These are phyloP conservation scores for Exophiala dermatitidis DNA, from an alignment of 2,329 filamentous ascomycete genomes.

Conservation along the genomic window DNA sequence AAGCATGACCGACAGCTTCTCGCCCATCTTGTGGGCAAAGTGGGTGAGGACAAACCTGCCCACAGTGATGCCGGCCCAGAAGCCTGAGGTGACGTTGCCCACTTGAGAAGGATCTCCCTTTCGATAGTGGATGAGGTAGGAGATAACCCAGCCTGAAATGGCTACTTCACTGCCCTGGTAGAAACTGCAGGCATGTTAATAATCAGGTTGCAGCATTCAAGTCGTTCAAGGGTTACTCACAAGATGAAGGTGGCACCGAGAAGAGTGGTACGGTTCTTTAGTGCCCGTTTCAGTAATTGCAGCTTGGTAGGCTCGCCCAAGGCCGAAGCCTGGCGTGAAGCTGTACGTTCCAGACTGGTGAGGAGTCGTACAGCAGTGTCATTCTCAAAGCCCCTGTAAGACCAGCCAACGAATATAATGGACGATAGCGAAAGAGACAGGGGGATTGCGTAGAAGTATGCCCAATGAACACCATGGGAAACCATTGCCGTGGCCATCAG, in stretches of 20 bases:
- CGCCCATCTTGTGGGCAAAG: conserved; percentile 60
- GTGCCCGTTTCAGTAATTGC: conserved; percentile 40
- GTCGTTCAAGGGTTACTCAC: conserved; percentile 3
- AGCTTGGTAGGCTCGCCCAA: conserved; percentile 28
- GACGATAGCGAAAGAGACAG: conserved; percentile 53
- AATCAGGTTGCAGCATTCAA: neutral
- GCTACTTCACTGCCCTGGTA: conserved; percentile 82
- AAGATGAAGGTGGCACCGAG: conserved; percentile 77
- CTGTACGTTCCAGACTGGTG: conserved; percentile 36
- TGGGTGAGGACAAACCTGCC: conserved; percentile 66
- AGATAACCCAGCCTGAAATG: conserved; percentile 80
- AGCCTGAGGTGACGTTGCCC: conserved; percentile 64
- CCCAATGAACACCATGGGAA: conserved; percentile 56
- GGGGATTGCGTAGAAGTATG: conserved; percentile 63
- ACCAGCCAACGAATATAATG: conserved; percentile 54
- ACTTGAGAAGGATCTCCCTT: conserved; percentile 62
- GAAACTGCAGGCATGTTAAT: conserved; percentile 33
- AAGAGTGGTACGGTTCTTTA: conserved; percentile 55
- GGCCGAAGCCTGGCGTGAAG: conserved; percentile 35
- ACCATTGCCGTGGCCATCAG: conserved; percentile 68
- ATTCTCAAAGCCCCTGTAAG: conserved; percentile 63
- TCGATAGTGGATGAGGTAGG: conserved; percentile 68
- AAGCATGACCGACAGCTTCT: conserved; percentile 60
- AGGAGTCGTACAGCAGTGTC: conserved; percentile 46
- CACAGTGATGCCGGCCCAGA: conserved; percentile 65